Base-by-base conservation (phyloP, 805 yeast species). In the Pichia scutulata region DNA sequence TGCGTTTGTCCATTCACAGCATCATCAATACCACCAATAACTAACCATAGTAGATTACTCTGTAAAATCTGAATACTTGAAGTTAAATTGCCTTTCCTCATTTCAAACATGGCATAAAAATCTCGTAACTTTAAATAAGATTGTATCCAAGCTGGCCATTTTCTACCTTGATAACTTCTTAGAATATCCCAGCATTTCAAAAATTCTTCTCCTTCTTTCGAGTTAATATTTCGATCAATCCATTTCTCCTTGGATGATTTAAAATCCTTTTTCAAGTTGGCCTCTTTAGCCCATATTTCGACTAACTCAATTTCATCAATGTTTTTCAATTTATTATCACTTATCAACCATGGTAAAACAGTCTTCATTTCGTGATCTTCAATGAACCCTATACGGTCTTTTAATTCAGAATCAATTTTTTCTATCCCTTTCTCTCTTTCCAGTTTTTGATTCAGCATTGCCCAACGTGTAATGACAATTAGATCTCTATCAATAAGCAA, bases 51-150 rank as follows among this genome's bases (percentile, higher is more conserved):
- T 3, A 66, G 43, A 49, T 66, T 66, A 5, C 66, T 62, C 41
- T 59, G 57, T 30, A 64, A 44, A 6, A 64, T 45, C n/a, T 55
- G 51, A 25, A 65, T 57, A 14, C 63, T 39, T 8, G 56, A 19
- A 1, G 58, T 59, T 12, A 55, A 46, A 12, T 55, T 50, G 3
- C 52, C 59, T 13, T 80, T 72, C 1, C 84, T 75, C 49, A 88
- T 66, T 53, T 86, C 83, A 39, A 82, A 70, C 2, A 93, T 89
- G 3, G 86, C 81, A 56, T 82, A 78, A 50, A 87, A 60, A 57
- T 89, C 96, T 65, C 92, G 74, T 1, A 88, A 84, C 49, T 82
- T 80, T 63, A 89, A 82, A 54, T 85, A 76, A 58, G 89, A 96
- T 51, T 84, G 87, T 37, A 82, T 71, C 63, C 86, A 89, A 3